Evolutionary conservation across 202 grass and related monocot genomes (phyloP).

Genomic region (Carex sylvatica): DNA sequence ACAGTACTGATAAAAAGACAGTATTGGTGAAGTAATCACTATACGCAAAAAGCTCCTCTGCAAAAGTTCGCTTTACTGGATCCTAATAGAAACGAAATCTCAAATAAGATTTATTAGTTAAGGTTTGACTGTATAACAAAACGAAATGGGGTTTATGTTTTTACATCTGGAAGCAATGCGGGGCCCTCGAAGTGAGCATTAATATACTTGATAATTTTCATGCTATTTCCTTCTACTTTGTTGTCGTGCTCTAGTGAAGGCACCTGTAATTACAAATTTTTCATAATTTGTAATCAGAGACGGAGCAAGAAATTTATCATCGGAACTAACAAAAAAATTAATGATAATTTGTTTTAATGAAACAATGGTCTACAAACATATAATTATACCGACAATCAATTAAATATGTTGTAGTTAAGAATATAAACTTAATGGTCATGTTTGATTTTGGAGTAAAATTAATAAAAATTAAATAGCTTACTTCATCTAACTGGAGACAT

Average conservation of each 20-base stretch:
- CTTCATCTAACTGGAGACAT: no score
- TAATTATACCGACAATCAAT: no score
- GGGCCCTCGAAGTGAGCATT: conserved; percentile 63
- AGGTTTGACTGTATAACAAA: background rate
- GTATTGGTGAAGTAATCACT: conserved; percentile 51
- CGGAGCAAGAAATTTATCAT: no score
- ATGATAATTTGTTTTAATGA: no score
- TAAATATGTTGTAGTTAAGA: no score
- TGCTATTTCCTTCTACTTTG: conserved; percentile 76
- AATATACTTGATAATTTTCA: conserved; percentile 78
- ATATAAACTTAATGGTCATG: no score
- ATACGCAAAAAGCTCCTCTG: conserved; percentile 68
- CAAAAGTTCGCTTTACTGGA: conserved; percentile 51
- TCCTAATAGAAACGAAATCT: conserved; percentile 34
- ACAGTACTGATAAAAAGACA: conserved; percentile 32
- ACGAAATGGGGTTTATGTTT: background rate
- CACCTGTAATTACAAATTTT: conserved; percentile 33
- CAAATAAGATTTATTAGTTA: background rate
- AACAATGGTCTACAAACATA: no score
- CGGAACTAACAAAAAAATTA: no score
- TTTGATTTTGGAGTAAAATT: no score
- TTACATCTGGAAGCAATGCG: conserved; percentile 67
- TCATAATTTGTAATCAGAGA: no score
- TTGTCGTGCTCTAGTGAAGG: conserved; percentile 82
- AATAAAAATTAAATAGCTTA: no score